These are phyloP conservation scores for Candida endomychidarum DNA, from an alignment of 805 yeast species.

Conservation along the genomic window DNA sequence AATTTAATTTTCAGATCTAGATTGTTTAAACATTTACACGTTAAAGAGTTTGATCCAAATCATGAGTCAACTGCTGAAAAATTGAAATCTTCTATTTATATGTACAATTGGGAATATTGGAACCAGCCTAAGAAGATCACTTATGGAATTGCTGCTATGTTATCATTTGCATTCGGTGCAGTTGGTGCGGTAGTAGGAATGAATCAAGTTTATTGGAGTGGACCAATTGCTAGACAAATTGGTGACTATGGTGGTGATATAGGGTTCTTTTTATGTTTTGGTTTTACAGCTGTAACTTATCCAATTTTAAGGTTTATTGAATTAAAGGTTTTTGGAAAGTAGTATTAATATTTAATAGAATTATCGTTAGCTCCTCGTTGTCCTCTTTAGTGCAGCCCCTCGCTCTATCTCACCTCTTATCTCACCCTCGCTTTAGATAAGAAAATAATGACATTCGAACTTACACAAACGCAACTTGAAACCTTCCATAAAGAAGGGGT, in stretches of 20 bases:
- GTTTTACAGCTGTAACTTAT: constrained; percentile 64
- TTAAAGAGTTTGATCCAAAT: constrained; percentile 52
- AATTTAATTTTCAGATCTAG: constrained; percentile 76
- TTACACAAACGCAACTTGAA: constrained; percentile 51
- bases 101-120: constrained; percentile 35
- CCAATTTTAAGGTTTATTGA: constrained; percentile 62
- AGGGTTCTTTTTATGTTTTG: constrained; percentile 76
- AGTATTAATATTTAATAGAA: background rate
- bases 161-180: constrained; percentile 74
- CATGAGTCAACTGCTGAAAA: constrained; percentile 11
- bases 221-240: constrained; percentile 61
- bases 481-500: constrained; percentile 58
- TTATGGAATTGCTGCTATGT: constrained; percentile 64
- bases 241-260: constrained; percentile 79
- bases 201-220: constrained; percentile 84
- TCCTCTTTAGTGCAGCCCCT: too few relatives aligned
- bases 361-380: too few relatives aligned
- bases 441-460: constrained; percentile 14
- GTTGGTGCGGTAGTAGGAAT: constrained; percentile 88
- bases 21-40: constrained; percentile 56
- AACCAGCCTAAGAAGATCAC: constrained; percentile 27
- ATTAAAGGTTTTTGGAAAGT: constrained; percentile 53
- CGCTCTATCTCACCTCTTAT: background rate
- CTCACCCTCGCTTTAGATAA: too few relatives aligned
- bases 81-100: constrained; percentile 9